These are phyloP conservation scores for Huiozyma sinensis DNA, from an alignment of 805 yeast species.

Conservation along the genomic window DNA sequence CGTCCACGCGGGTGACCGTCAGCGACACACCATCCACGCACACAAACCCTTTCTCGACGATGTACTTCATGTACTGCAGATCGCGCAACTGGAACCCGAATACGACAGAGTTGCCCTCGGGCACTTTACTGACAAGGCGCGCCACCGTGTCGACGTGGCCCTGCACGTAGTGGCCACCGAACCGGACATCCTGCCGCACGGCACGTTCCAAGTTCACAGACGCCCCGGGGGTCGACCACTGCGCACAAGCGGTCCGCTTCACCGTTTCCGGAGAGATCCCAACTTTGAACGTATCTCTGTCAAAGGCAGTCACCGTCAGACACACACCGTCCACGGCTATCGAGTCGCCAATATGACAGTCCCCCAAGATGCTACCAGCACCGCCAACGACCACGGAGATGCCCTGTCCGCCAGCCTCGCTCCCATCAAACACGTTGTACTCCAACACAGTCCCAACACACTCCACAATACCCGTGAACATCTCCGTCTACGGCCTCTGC, in stretches of 20 bases:
- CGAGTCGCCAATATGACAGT: conserved; percentile 89
- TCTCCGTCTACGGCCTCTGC: conserved; percentile 18
- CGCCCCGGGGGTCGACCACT: conserved; percentile 38
- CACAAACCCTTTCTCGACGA: conserved; percentile 92
- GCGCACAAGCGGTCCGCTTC: conserved; percentile 66
- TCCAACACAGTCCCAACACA: conserved; percentile 47
- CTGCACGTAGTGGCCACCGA: conserved; percentile 97
- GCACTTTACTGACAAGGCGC: conserved; percentile 36
- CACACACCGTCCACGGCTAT: conserved; percentile 85
- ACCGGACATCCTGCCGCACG: conserved; percentile 58
- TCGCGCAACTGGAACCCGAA: conserved; percentile 63
- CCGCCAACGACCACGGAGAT: conserved; percentile 57
- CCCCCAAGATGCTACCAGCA: conserved; percentile 53
- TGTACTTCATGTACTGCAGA: conserved; percentile 45
- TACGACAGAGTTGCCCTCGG: conserved; percentile 69
- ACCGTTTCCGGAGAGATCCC: conserved; percentile 92
- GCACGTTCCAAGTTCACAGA: conserved; percentile 89
- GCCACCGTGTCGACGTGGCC: conserved; percentile 96
- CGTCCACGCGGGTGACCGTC: conserved; percentile 75
- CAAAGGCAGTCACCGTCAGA: conserved; percentile 81
- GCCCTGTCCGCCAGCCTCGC: conserved; percentile 35
- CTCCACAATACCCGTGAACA: conserved; percentile 96
- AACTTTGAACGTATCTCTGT: conserved; percentile 55
- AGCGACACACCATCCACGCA: conserved; percentile 88
- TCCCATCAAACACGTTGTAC: conserved; percentile 12